Evolutionary conservation across 2,329 filamentous ascomycete genomes (phyloP).

Genomic region (Parascedosporium putredinis): DNA sequence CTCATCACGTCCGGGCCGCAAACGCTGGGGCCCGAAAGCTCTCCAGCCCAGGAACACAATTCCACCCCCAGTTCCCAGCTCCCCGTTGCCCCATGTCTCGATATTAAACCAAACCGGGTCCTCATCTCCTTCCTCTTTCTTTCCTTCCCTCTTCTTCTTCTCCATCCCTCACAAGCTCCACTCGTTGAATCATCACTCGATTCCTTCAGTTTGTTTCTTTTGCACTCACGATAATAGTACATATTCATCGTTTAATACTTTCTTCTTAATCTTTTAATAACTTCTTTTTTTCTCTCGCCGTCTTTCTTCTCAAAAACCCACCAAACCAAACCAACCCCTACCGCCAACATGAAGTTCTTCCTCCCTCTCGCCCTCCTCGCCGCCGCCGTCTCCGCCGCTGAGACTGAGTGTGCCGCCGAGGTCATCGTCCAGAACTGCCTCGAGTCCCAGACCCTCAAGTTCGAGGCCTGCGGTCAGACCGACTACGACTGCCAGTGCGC

Average conservation of each 20-base stretch:
- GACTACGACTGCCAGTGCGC: conserved; percentile 39
- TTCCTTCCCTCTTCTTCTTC: background rate
- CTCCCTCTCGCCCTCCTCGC: conserved; percentile 28
- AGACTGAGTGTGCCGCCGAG: conserved; percentile 28
- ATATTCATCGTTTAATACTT: background rate
- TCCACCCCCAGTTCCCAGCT: no score
- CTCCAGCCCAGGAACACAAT: no score
- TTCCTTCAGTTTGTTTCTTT: background rate
- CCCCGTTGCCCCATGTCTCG: conserved; percentile 1
- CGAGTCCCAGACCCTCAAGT: conserved; percentile 26
- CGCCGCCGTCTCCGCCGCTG: conserved; percentile 19
- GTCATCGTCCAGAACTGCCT: conserved; percentile 38
- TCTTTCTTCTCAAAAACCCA: conserved; percentile 3
- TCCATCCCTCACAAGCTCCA: background rate
- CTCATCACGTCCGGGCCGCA: no score
- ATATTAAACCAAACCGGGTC: conserved; percentile 2
- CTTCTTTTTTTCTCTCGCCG: conserved; percentile 6
- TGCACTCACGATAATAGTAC: background rate
- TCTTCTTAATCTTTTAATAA: conserved; percentile 5
- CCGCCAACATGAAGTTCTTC: conserved; percentile 34
- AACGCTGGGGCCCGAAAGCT: no score
- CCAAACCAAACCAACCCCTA: no score
- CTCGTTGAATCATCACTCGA: background rate
- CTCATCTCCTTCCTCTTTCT: background rate
- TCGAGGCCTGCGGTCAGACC: conserved; percentile 23